Conservation (phyloP, 768 basidiomycete species). For the Cystobasidiopsis lactophilus region DNA sequence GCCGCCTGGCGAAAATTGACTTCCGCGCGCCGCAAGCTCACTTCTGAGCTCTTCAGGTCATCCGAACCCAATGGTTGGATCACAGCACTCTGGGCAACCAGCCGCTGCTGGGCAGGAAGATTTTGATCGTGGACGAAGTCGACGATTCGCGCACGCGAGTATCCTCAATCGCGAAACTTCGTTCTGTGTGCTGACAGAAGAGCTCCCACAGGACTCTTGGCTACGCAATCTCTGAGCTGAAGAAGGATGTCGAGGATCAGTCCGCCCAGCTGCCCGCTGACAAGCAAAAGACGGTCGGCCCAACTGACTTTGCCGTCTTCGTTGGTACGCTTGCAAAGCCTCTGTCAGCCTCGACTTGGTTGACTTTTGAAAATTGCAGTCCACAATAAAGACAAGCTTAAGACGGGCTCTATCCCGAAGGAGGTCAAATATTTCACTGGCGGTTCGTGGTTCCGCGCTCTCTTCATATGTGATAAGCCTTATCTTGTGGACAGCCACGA, state of each 20-base stretch:
- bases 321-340: slow-evolving; percentile 32
- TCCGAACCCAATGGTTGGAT: slow-evolving; percentile 86
- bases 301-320: slow-evolving; percentile 73
- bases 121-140: slow-evolving; percentile 41
- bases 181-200: background rate
- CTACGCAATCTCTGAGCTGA: slow-evolving; percentile 73
- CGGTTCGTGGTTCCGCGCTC: background rate
- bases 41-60: background rate
- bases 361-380: slow-evolving; percentile 25
- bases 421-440: slow-evolving; percentile 57
- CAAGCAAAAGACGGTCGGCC: slow-evolving; percentile 41
- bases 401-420: slow-evolving; percentile 49
- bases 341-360: background rate
- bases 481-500: background rate
- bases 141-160: slow-evolving; percentile 14
- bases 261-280: slow-evolving; percentile 28
- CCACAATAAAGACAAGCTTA: slow-evolving; percentile 77
- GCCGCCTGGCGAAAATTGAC: slow-evolving; percentile 26
- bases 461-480: background rate
- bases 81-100: slow-evolving; percentile 29
- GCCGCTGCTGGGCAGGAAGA: slow-evolving; percentile 52
- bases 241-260: slow-evolving; percentile 47
- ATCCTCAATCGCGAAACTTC: background rate
- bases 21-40: background rate
- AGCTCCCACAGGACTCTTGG: slow-evolving; percentile 29